phyloP scores from a whole-genome alignment of 2,329 filamentous ascomycete species.

The Colletotrichum chlorophyti region DNA sequence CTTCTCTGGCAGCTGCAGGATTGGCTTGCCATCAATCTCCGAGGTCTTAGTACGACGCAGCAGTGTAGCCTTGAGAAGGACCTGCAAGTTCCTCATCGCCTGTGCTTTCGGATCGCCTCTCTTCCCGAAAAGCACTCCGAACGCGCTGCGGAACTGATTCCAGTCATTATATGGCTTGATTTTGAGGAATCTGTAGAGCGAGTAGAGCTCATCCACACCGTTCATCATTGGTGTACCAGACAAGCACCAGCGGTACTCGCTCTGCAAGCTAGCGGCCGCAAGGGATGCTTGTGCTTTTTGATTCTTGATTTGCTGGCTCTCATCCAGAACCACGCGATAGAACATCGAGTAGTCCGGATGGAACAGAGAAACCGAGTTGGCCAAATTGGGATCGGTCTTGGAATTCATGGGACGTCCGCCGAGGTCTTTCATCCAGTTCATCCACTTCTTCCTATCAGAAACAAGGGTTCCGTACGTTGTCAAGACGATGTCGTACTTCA shows the following conservation, averaged over 20 bases:
- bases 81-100: slow-evolving; percentile 76
- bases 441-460: slow-evolving; percentile 68
- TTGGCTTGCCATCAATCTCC: slow-evolving; percentile 79
- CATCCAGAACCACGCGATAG: slow-evolving; percentile 77
- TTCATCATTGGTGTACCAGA: slow-evolving; percentile 93
- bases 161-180: slow-evolving; percentile 77
- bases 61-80: slow-evolving; percentile 80
- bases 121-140: slow-evolving; percentile 46
- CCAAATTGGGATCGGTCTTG: slow-evolving; percentile 44
- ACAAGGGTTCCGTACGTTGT: slow-evolving; percentile 80
- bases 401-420: slow-evolving; percentile 45
- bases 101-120: slow-evolving; percentile 59
- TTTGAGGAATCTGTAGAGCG: slow-evolving; percentile 76
- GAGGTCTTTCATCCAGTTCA: slow-evolving; percentile 44
- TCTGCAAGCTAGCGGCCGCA: slow-evolving; percentile 56
- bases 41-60: slow-evolving; percentile 84
- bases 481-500: slow-evolving; percentile 74
- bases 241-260: slow-evolving; percentile 74
- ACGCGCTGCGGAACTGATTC: slow-evolving; percentile 63
- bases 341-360: slow-evolving; percentile 65
- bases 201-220: slow-evolving; percentile 76
- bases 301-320: slow-evolving; percentile 85
- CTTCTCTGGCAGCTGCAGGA: slow-evolving; percentile 72
- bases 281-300: slow-evolving; percentile 62
- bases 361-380: slow-evolving; percentile 61